Percentiles rank a stretch among this genome's conserved stretches.
Evolutionary conservation across 176 grass and related monocot genomes (phyloP).

Genomic region (Rhynchospora breviuscula): DNA sequence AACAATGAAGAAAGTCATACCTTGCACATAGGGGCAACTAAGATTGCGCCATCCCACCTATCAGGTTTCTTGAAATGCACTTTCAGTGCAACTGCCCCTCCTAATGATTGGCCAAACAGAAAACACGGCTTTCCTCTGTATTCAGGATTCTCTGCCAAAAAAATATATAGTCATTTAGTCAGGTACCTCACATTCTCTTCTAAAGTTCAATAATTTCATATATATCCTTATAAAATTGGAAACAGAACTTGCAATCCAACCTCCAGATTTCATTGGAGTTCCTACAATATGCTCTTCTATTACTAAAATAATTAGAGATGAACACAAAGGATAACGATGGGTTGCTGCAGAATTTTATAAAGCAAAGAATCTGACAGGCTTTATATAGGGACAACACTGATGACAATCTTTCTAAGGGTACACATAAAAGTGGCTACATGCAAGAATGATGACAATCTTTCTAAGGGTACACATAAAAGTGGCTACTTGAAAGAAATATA

Average conservation of each 20-base stretch:
- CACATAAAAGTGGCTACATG: background rate
- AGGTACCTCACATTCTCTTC: background rate
- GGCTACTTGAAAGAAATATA: background rate
- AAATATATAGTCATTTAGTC: background rate
- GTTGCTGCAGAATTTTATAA: background rate
- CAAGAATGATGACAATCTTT: background rate
- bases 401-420: background rate
- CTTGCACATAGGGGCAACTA: conserved; percentile 98
- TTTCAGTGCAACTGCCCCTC: conserved; percentile 87
- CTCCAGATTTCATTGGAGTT: background rate
- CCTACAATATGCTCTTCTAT: background rate
- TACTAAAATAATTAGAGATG: background rate
- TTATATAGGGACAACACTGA: background rate
- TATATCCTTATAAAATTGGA: background rate
- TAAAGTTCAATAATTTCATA: background rate
- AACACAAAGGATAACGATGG: background rate
- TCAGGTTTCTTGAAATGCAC: conserved; percentile 80
- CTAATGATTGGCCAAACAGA: conserved; percentile 95
- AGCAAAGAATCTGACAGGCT: background rate
- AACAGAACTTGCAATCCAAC: background rate
- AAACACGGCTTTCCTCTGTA: conserved; percentile 60
- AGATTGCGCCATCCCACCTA: conserved; percentile 80
- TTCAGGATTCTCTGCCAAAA: conserved; percentile 60
- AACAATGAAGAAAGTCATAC: conserved; percentile 30
- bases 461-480: background rate